These are phyloP conservation scores for Annulohypoxylon stygium DNA, from an alignment of 495 filamentous ascomycete species.

Conservation along the genomic window DNA sequence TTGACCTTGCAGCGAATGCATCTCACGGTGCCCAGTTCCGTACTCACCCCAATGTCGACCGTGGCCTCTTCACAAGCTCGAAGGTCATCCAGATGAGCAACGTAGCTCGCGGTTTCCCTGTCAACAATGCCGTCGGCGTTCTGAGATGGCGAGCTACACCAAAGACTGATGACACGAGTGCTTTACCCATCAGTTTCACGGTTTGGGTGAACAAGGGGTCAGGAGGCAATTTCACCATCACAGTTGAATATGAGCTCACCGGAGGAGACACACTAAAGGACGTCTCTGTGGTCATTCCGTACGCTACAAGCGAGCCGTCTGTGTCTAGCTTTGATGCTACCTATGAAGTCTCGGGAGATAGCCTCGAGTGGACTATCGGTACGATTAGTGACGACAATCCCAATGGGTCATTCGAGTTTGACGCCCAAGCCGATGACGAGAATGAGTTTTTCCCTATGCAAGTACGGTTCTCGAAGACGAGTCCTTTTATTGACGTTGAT, in stretches of 20 bases:
- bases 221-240: conserved; percentile 82
- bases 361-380: conserved; percentile 91
- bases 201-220: conserved; percentile 94
- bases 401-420: conserved; percentile 91
- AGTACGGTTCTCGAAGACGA: conserved; percentile 86
- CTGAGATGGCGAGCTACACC: conserved; percentile 87
- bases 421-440: conserved; percentile 85
- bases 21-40: conserved; percentile 87
- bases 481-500: conserved; percentile 90
- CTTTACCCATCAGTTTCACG: conserved; percentile 89
- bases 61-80: conserved; percentile 78
- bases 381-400: conserved; percentile 82
- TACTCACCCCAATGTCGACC: conserved; percentile 96
- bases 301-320: conserved; percentile 80
- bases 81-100: conserved; percentile 89
- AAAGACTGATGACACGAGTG: conserved; percentile 77
- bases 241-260: conserved; percentile 92
- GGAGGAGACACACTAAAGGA: conserved; percentile 80
- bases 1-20: conserved; percentile 79
- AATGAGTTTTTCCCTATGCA: conserved; percentile 97
- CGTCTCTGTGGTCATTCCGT: conserved; percentile 89
- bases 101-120: conserved; percentile 84
- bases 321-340: conserved; percentile 94
- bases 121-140: conserved; percentile 89
- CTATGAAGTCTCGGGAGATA: conserved; percentile 95